Evolutionary conservation across 352 stramenopile genomes (phyloP), one percentile per base, ranked within the genome.

Genomic region (Phytophthora constricta): DNA sequence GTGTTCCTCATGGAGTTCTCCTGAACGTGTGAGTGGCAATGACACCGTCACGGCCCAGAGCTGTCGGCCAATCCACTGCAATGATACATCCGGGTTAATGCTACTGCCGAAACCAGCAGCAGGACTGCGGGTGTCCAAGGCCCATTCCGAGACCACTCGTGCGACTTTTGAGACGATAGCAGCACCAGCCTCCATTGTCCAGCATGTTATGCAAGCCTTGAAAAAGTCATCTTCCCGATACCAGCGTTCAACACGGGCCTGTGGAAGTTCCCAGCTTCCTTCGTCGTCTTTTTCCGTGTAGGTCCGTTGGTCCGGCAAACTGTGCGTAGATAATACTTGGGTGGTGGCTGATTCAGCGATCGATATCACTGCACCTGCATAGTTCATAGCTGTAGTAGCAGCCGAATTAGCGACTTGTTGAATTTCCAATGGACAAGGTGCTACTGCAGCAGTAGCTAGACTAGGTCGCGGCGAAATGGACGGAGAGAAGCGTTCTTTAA

Each of bases 41-140:
- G 73, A 77, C 13, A 92, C 77, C 0, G 86, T 94, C 19, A 94
- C 79, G 1, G 76, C 80, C 82, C 82, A 94, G 4, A 91, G 64
- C 43, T 92, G 76, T 9, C 76, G 71, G 0, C 81, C 86, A 52
- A 94, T 89, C 84, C 86, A 94, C 53, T 92, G 86, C 10, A 94
- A 74, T 8, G 82, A 88, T 4, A 94, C 80, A 47, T 94, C 84
- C 9, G 86, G 84, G 25, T 91, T 90, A 46, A 90, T 84, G 11
- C 37, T 39, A 33, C 28, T 67, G 20, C 27, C 39, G 16, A 17
- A 53, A 31, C 13, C 22, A 41, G 50, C 20, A 13, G 20, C n/a
- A 19, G 14, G 19, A 19, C 26, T 22, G 13, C 39, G 19, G 13
- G 45, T 9, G 48, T 48, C 55, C n/a, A 37, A 45, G 27, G 58